Base-by-base conservation (phyloP, 495 filamentous ascomycete genomes). In the Xylaria longipes region DNA sequence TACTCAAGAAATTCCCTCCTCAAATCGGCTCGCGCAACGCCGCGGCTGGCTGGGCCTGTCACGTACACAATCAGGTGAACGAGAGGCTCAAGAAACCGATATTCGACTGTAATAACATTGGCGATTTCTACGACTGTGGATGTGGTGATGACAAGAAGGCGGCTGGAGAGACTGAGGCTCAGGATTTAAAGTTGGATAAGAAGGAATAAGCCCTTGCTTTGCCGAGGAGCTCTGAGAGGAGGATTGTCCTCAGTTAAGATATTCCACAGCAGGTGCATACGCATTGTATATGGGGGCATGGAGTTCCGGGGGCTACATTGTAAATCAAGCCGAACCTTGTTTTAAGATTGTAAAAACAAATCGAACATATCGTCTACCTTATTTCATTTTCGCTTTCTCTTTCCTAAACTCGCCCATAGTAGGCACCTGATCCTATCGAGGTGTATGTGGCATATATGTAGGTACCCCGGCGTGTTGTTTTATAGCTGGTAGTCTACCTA, bases 41-140 rank as follows among this genome's bases (percentile, higher is more conserved):
- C 0, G 96, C 96, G 1, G 92, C 93, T 0, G 93, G 90, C 6
- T 98, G 96, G 96, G 95, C 91, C 1, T 99, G 96, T 77, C 92
- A 93, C 75, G 91, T 98, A 46, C 96, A 99, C 76, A 99, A 99
- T 74, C 88, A 94, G 76, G 95, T 99, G 68, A 99, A 99, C 81
- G 88, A 91, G 79, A 89, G 94, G 76, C 84, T 98, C 68, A 82
- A 89, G 68, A 99, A 99, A 81, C 84, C 87, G 0, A 73, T 89
- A 64, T 98, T 97, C 80, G 94, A 98, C 78, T 99, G 96, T 76
- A 90, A 87, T 58, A 91, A 93, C 14, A 91, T 99, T 69, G 94
- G 94, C 3, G 93, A 97, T 70, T 92, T 93, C 74, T 99, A 99
- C 79, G 95, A 99, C 79, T 99, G 96, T 75, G 96, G 96, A 15